Conservation (phyloP, 106 monocot species). For the Acorus gramineus region DNA sequence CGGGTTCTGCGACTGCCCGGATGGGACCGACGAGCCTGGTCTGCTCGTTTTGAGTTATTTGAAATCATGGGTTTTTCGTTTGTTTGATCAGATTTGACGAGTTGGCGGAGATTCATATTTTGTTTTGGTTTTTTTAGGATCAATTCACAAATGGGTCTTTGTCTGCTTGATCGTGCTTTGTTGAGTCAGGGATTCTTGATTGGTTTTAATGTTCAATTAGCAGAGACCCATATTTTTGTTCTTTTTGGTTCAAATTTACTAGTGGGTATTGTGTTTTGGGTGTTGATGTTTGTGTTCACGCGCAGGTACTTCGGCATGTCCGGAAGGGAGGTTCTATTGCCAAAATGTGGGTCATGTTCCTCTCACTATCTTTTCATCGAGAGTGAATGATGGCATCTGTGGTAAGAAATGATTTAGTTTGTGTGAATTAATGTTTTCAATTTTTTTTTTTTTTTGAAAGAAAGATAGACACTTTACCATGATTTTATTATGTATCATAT, state of each 20-base stretch:
- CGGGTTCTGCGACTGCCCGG: slow-evolving; percentile 91
- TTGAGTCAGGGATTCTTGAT: background rate
- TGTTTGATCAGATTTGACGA: background rate
- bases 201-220: slow-evolving; percentile 2
- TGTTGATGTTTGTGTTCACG: slow-evolving; percentile 1
- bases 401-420: slow-evolving; percentile 34
- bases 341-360: slow-evolving; percentile 69
- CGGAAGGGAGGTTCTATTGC: slow-evolving; percentile 94
- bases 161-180: no score
- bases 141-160: background rate
- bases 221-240: background rate
- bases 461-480: no score
- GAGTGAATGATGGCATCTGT: slow-evolving; percentile 96
- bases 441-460: background rate
- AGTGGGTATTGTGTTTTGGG: background rate
- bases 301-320: slow-evolving; percentile 94
- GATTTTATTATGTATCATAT: no score
- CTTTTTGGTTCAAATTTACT: background rate
- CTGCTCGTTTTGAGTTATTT: background rate
- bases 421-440: background rate
- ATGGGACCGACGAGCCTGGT: slow-evolving; percentile 99
- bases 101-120: background rate
- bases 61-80: background rate
- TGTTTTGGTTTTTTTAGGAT: background rate
- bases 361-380: slow-evolving; percentile 63